Conservation (phyloP, 768 basidiomycete species). For the Naganishia randhawae region DNA sequence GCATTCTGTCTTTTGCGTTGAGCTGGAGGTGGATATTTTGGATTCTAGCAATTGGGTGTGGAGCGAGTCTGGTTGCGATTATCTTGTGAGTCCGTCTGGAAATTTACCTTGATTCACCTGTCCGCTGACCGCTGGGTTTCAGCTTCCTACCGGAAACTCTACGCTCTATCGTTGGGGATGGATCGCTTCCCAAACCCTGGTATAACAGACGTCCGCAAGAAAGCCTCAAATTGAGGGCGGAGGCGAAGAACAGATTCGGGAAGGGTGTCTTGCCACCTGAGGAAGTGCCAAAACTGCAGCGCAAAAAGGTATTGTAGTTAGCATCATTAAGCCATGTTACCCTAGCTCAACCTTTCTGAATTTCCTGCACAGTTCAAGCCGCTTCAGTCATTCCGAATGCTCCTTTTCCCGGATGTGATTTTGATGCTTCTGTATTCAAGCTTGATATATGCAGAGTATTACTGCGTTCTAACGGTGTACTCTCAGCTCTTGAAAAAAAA, state of each 20-base stretch:
- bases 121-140: background rate
- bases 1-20: constrained; percentile 57
- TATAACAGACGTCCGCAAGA: constrained; percentile 41
- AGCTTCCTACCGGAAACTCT: constrained; percentile 56
- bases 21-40: constrained; percentile 59
- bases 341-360: background rate
- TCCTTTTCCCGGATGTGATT: constrained; percentile 46
- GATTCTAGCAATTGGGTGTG: constrained; percentile 42
- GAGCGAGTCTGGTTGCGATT: constrained; percentile 46
- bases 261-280: constrained; percentile 27
- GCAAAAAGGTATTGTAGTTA: constrained; percentile 35
- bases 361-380: constrained; percentile 39
- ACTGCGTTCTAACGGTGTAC: constrained; percentile 45
- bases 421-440: constrained; percentile 42
- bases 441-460: constrained; percentile 43
- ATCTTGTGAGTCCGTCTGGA: constrained; percentile 45
- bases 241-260: constrained; percentile 34
- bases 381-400: constrained; percentile 40
- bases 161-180: constrained; percentile 46
- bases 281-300: constrained; percentile 25
- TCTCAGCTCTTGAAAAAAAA: constrained; percentile 59
- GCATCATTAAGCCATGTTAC: background rate
- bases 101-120: no score
- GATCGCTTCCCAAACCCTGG: constrained; percentile 44
- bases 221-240: constrained; percentile 31